Evolutionary conservation across 495 filamentous ascomycete genomes (phyloP).

Genomic region (Trichocladium antarcticum): DNA sequence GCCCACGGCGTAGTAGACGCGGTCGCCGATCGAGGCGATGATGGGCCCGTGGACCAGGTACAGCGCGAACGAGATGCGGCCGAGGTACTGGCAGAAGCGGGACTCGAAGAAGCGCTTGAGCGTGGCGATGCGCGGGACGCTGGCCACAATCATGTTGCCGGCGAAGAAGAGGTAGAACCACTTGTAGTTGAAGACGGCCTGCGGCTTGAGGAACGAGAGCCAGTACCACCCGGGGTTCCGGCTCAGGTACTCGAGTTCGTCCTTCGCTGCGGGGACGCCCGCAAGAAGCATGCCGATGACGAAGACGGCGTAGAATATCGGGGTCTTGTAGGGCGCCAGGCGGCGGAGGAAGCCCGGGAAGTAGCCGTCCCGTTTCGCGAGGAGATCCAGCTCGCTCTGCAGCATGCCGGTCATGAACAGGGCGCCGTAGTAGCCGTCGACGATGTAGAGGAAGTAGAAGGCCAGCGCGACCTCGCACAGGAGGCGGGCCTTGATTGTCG

Average conservation of each 20-base stretch:
- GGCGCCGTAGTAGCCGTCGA: constrained; percentile 37
- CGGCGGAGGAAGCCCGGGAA: constrained; percentile 31
- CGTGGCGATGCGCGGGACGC: constrained; percentile 34
- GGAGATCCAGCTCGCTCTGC: constrained; percentile 39
- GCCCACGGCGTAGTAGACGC: constrained; percentile 43
- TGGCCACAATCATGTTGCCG: constrained; percentile 44
- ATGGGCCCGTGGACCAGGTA: constrained; percentile 58
- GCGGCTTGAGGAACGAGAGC: constrained; percentile 38
- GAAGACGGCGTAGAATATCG: constrained; percentile 40
- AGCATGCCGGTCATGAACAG: constrained; percentile 42
- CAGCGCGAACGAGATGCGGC: constrained; percentile 53
- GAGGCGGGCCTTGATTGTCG: constrained; percentile 27
- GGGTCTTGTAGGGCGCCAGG: constrained; percentile 34
- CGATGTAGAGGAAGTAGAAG: constrained; percentile 37
- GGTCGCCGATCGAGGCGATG: constrained; percentile 32
- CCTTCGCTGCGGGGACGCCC: constrained; percentile 38
- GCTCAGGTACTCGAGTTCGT: constrained; percentile 27
- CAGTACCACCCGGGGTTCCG: constrained; percentile 37
- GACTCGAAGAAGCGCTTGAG: constrained; percentile 46
- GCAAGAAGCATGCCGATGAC: constrained; percentile 33
- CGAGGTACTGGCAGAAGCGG: constrained; percentile 51
- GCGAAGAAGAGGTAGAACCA: constrained; percentile 42
- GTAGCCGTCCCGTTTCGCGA: constrained; percentile 25
- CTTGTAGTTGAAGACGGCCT: constrained; percentile 44
- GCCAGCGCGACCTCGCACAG: constrained; percentile 24